Base-by-base conservation (phyloP, 805 yeast genomes). In the Dipodascus albidus region DNA sequence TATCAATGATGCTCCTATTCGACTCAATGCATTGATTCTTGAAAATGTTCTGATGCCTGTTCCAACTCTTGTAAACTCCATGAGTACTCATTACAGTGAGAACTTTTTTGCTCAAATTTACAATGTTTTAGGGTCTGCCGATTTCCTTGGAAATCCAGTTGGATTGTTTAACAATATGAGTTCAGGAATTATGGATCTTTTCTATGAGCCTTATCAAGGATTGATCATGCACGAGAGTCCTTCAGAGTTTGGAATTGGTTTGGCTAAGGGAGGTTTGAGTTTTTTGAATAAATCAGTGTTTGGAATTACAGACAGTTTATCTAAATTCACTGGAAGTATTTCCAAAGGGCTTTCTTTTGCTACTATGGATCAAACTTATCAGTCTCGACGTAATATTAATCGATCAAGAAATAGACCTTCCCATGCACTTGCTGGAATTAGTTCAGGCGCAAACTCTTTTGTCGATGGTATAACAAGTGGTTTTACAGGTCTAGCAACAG, bases 131-230 rank as follows among this genome's bases (percentile, higher is more conserved):
- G 99, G 99, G 0, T 88, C 96, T 19, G 99, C 98, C 0, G 99
- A 93, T 68, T 80, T 93, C 59, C 71, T 93, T 51, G 99, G 99
- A 21, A 93, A 95, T 60, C 99, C 99, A 0, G 98, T 93, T 27
- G 99, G 99, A 1, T 72, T 93, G 56, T 93, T 93, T 72, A 93
- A 87, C 66, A 90, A 89, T 60, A 74, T 93, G 54, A 83, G 96
- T 54, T 88, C 97, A 0, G 99, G 99, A 51, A 93, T 93, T 8
- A 78, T 89, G 79, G 99, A 93, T 67, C 84, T 93, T 17, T 93
- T 93, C 67, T 93, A 93, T 65, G 98, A 91, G 65, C 99, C 99
- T 2, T 93, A 91, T 63, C 91, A 89, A 65, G 99, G 99, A 0
- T 87, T 87, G 60, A 80, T 91, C 50, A 80, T 93, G 79, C 90